Conservation (phyloP, 2,329 filamentous ascomycete genomes). For the Fusarium graminum region DNA sequence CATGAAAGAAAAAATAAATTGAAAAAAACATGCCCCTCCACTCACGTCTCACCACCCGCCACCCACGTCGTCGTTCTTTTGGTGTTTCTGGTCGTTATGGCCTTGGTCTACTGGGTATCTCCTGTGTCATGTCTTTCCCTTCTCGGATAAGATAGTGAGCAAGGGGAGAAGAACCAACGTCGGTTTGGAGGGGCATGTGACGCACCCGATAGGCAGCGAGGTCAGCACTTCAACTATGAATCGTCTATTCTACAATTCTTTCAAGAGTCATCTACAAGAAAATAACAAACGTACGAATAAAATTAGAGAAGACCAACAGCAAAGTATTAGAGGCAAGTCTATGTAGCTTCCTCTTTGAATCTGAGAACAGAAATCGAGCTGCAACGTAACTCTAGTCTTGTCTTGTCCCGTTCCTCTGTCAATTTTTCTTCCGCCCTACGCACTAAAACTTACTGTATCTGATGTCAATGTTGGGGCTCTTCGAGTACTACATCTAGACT, state of each 20-base stretch:
- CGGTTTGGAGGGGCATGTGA: slow-evolving; percentile 1
- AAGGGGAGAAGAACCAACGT: neutral
- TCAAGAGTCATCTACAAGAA: neutral
- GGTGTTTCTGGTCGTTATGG: slow-evolving; percentile 24
- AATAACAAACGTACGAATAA: neutral
- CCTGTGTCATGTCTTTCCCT: neutral
- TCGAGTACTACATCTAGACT: slow-evolving; percentile 8
- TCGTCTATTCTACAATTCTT: neutral
- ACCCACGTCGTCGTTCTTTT: slow-evolving; percentile 24
- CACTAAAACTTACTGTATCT: slow-evolving; percentile 34
- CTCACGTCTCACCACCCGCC: slow-evolving; percentile 30
- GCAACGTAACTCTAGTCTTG: slow-evolving; percentile 26
- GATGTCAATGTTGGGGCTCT: slow-evolving; percentile 2
- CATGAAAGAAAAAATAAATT: slow-evolving; percentile 4
- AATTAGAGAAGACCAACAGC: neutral
- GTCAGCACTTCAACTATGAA: neutral
- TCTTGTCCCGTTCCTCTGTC: slow-evolving; percentile 32
- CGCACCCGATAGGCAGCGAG: neutral
- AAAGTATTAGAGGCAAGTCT: slow-evolving; percentile 5
- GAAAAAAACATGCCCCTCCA: slow-evolving; percentile 30
- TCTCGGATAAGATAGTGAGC: neutral
- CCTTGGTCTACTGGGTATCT: neutral
- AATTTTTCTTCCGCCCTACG: slow-evolving; percentile 40
- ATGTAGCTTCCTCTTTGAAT: slow-evolving; percentile 6
- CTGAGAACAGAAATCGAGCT: slow-evolving; percentile 14